phyloP scores from a whole-genome alignment of 2,329 filamentous ascomycete genomes.

The Aaosphaeria arxii region DNA sequence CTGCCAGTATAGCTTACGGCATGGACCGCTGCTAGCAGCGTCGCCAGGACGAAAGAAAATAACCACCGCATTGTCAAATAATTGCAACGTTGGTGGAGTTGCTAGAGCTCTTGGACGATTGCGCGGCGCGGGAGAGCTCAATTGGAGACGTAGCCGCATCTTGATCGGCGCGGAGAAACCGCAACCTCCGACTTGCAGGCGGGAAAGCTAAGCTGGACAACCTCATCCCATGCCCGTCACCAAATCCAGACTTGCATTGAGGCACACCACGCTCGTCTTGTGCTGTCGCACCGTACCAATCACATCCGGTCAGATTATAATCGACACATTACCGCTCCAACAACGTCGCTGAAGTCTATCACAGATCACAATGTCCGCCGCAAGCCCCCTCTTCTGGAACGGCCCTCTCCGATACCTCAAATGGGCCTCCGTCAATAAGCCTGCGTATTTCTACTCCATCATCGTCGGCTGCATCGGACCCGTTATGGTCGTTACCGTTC shows the following conservation, averaged over 20 bases:
- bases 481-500: constrained; percentile 65
- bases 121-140: constrained; percentile 10
- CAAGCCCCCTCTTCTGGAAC: constrained; percentile 69
- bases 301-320: no score
- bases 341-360: no score
- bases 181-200: constrained; percentile 9
- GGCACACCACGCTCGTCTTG: no score
- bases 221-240: no score
- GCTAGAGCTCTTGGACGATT: constrained; percentile 4
- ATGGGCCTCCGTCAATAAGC: constrained; percentile 85
- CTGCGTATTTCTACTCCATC: constrained; percentile 86
- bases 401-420: constrained; percentile 79
- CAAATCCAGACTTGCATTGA: no score
- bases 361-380: constrained; percentile 56
- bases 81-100: not conserved
- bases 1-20: constrained; percentile 77
- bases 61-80: constrained; percentile 66
- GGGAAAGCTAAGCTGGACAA: not conserved
- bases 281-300: no score
- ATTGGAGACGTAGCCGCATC: constrained; percentile 38
- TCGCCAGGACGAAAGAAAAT: constrained; percentile 66
- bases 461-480: constrained; percentile 73
- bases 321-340: no score
- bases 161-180: constrained; percentile 21
- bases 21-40: constrained; percentile 64